Conservation (phyloP, 352 stramenopile genomes). For the Aphanomyces cochlioides region DNA sequence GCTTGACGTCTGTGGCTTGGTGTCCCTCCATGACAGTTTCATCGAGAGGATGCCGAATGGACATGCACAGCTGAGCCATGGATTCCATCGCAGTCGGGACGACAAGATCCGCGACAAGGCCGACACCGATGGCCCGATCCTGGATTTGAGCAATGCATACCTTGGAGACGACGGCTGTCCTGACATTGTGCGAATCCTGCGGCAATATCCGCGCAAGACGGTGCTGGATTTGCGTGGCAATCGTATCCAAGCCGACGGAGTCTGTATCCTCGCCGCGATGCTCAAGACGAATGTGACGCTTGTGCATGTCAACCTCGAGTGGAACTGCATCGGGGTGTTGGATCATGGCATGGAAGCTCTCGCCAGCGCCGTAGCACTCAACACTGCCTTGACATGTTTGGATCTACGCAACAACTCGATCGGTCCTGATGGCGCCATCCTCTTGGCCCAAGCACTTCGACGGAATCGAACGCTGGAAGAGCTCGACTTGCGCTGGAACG, state of each 20-base stretch:
- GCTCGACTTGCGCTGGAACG: conserved; percentile 80
- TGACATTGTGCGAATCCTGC: conserved; percentile 50
- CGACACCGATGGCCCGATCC: conserved; percentile 29
- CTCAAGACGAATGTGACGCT: conserved; percentile 47
- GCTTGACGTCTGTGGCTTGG: too few species aligned
- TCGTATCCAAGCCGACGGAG: conserved; percentile 62
- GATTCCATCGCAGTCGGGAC: neutral
- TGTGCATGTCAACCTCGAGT: conserved; percentile 66
- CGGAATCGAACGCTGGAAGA: conserved; percentile 64
- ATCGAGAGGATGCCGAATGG: neutral
- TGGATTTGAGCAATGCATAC: conserved; percentile 78
- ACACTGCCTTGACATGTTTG: conserved; percentile 57
- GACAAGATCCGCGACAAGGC: conserved; percentile 24
- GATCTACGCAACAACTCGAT: conserved; percentile 87
- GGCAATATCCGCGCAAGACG: conserved; percentile 40
- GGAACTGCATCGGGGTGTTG: conserved; percentile 79
- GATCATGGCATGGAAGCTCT: conserved; percentile 67
- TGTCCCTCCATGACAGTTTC: neutral
- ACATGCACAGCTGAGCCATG: neutral
- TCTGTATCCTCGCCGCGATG: conserved; percentile 48
- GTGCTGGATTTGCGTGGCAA: conserved; percentile 69
- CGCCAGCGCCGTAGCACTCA: conserved; percentile 53
- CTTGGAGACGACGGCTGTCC: conserved; percentile 60
- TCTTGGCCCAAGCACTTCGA: conserved; percentile 50
- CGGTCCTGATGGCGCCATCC: conserved; percentile 57